A percentile compares a stretch with the other conserved stretches of the same genome.
Conservation (phyloP, 768 basidiomycete genomes). For the Mrakia gelida region DNA sequence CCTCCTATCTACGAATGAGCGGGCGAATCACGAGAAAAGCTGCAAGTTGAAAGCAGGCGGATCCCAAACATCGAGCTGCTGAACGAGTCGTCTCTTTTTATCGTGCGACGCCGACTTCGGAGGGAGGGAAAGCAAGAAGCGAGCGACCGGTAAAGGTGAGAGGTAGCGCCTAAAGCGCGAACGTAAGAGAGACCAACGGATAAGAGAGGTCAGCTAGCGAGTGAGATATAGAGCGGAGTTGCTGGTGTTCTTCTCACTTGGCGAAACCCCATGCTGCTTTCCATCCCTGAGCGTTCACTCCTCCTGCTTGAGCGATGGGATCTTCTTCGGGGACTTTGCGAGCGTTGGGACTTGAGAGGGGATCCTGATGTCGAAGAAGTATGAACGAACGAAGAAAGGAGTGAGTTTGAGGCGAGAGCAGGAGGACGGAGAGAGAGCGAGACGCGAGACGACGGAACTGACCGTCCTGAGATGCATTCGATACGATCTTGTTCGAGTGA, state of each 20-base stretch:
- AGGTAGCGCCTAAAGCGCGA: slow-evolving; percentile 19
- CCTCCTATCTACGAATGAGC: too few relatives aligned
- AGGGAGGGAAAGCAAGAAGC: slow-evolving; percentile 28
- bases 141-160: slow-evolving; percentile 14
- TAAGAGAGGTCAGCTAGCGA: not conserved
- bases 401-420: not conserved
- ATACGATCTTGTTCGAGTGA: slow-evolving; percentile 25
- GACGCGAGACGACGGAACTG: not conserved
- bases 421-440: not conserved
- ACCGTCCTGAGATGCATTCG: slow-evolving; percentile 24
- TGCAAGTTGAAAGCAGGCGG: slow-evolving; percentile 25
- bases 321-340: slow-evolving; percentile 24
- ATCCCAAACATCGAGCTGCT: slow-evolving; percentile 29
- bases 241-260: not conserved
- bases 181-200: not conserved
- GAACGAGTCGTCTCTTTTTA: not conserved
- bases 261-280: not conserved
- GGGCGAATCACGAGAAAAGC: slow-evolving; percentile 17
- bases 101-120: slow-evolving; percentile 6
- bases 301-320: not conserved
- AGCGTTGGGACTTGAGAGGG: slow-evolving; percentile 30
- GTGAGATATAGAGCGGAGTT: not conserved
- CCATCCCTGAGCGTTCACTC: not conserved
- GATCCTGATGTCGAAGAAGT: slow-evolving; percentile 22
- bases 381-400: not conserved